These are phyloP conservation scores for Nemania sp. DNA, from an alignment of 2,329 filamentous ascomycete genomes.

Conservation along the genomic window DNA sequence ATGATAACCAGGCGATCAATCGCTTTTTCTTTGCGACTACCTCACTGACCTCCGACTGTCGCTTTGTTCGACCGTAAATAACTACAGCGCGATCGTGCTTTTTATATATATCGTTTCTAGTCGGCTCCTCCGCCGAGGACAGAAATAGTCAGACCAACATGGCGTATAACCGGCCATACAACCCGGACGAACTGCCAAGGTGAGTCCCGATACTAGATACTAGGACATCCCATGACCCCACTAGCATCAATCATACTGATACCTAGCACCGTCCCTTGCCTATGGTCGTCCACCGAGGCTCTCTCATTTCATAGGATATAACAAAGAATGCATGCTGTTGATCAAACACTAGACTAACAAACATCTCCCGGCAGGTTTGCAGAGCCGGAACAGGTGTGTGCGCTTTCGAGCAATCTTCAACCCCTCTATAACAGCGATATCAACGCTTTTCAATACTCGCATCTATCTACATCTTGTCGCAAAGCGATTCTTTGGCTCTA, in stretches of 20 bases:
- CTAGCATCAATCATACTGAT: conserved; percentile 39
- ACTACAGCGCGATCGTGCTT: background rate
- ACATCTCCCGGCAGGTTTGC: conserved; percentile 58
- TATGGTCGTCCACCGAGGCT: conserved; percentile 11
- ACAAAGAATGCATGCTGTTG: conserved; percentile 19
- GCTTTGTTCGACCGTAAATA: background rate
- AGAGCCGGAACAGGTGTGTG: conserved; percentile 61
- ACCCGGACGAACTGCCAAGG: conserved; percentile 95
- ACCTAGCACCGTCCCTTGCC: conserved; percentile 9
- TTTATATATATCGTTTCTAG: background rate
- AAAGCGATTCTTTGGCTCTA: background rate
- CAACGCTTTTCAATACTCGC: background rate
- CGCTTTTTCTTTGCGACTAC: conserved; percentile 19
- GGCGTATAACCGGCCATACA: conserved; percentile 94
- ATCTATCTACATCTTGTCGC: conserved; percentile 3
- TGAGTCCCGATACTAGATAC: conserved; percentile 59
- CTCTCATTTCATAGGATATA: conserved; percentile 1
- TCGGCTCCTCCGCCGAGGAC: conserved; percentile 1
- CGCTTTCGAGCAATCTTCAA: conserved; percentile 1
- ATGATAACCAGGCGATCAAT: conserved; percentile 21
- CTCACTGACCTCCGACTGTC: conserved; percentile 10
- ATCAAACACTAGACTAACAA: conserved; percentile 34
- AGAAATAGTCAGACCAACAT: conserved; percentile 61
- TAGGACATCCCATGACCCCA: conserved; percentile 41
- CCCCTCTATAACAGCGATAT: background rate